Evolutionary conservation across 352 stramenopile species (phyloP), one percentile per base, ranked within the genome.

Genomic region (Phytophthora parvispora): DNA sequence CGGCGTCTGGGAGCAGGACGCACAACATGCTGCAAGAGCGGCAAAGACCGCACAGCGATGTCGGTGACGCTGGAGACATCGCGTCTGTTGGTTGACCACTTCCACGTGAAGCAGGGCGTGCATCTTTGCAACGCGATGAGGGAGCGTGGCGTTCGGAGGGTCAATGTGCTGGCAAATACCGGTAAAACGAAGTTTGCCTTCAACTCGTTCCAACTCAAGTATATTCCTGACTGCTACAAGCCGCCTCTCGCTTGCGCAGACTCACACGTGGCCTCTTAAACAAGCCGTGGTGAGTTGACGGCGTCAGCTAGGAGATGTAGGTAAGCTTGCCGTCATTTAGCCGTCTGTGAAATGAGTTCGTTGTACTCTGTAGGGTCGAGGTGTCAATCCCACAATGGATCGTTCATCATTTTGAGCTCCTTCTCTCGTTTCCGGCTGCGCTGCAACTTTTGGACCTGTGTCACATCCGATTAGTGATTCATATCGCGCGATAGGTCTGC

Each of bases 21-120:
- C 22, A 92, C 95, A 28, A 98, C 98, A 3, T 99, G 98, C 82
- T 99, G 97, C 82, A 99, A 99, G 77, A 98, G 87, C 65, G 97
- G 97, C 2, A 99, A 99, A 70, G 97, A 99, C 76, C 93, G 97
- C 58, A 99, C 97, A 31, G 96, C 94, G 24, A 99, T 99, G 97
- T 97, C 98, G 16, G 92, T 99, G 22, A 99, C 97, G 16, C 92
- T 99, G 32, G 98, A 99, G 77, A 92, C 97, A 48, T 97, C 96
- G 47, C 93, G 97, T 34, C 63, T 99, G 74, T 77, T 94, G 15
- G 86, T 97, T 22, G 89, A 95, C 69, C 80, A 98, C 59, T 96
- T 97, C 34, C 83, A 93, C 40, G 89, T 97, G 4, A 93, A 91
- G 62, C 86, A 97, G 61, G 89, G 89, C 8, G 86, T 97, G 43